Conservation (phyloP, 345 rosid species). For the Laguncularia racemosa region DNA sequence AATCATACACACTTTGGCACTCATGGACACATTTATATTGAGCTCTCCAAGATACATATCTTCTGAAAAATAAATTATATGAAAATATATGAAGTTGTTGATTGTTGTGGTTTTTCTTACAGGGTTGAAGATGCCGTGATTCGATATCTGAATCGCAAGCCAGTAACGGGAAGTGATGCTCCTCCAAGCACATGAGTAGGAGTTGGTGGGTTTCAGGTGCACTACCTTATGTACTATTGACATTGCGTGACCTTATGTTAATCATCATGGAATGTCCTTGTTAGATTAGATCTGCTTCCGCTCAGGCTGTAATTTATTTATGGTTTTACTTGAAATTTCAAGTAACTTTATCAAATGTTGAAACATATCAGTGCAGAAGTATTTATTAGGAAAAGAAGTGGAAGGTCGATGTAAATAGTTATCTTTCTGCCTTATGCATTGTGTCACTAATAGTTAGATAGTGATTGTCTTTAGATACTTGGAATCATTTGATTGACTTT, state of each 20-base stretch:
- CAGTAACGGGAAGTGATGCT: slow-evolving; percentile 74
- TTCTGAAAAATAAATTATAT: too few relatives aligned
- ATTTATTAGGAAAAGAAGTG: slow-evolving; percentile 4
- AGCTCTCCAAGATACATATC: too few relatives aligned
- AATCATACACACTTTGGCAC: too few relatives aligned
- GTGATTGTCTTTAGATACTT: too few relatives aligned
- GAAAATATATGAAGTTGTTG: too few relatives aligned
- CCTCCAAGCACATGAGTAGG: slow-evolving; percentile 67
- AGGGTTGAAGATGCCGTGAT: slow-evolving; percentile 99
- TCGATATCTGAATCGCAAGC: slow-evolving; percentile 90
- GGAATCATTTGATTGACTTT: too few relatives aligned
- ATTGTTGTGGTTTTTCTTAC: slow-evolving; percentile 2
- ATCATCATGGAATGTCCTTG: background rate
- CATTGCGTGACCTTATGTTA: background rate
- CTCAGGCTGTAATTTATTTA: too few relatives aligned
- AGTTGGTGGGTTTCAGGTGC: background rate
- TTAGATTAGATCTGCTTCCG: too few relatives aligned
- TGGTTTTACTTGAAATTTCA: too few relatives aligned
- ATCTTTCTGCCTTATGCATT: background rate
- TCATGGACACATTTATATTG: too few relatives aligned
- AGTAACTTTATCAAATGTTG: too few relatives aligned
- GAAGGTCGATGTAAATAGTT: slow-evolving; percentile 11
- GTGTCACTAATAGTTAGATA: too few relatives aligned
- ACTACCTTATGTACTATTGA: background rate
- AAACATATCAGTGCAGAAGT: slow-evolving; percentile 2